A percentile compares a stretch with the other conserved stretches of the same genome.
These are phyloP conservation scores for Simplicillium aogashimaense DNA, from an alignment of 2,329 filamentous ascomycete genomes.

Conservation along the genomic window DNA sequence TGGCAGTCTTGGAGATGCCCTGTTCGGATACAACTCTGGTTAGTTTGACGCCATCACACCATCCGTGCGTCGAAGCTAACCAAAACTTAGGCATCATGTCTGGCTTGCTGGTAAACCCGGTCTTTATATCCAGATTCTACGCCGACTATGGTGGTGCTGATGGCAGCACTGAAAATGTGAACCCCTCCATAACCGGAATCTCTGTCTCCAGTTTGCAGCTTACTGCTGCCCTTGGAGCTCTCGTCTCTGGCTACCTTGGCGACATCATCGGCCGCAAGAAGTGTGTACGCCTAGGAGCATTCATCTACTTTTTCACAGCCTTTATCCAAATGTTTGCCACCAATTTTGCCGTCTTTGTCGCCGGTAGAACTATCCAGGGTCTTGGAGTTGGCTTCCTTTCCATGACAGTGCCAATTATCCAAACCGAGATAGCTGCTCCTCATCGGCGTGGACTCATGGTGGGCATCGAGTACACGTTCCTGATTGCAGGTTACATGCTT, in stretches of 20 bases:
- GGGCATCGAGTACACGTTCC: conserved; percentile 9
- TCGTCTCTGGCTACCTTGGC: conserved; percentile 6
- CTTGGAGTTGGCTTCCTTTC: conserved; percentile 8
- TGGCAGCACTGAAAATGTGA: conserved; percentile 4
- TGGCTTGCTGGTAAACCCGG: conserved; percentile 8
- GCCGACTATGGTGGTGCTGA: conserved; percentile 7
- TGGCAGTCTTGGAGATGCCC: conserved; percentile 8
- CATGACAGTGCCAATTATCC: conserved; percentile 10
- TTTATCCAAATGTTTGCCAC: conserved; percentile 9
- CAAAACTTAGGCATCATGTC: conserved; percentile 7
- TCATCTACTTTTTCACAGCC: conserved; percentile 10
- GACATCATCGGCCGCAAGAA: conserved; percentile 9
- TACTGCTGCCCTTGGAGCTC: conserved; percentile 7
- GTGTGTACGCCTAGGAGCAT: conserved; percentile 7
- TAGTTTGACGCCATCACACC: not conserved
- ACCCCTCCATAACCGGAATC: conserved; percentile 8
- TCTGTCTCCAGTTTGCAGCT: conserved; percentile 8
- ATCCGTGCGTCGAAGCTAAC: not conserved
- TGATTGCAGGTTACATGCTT: conserved; percentile 9
- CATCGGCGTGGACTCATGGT: conserved; percentile 10
- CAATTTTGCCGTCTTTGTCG: conserved; percentile 6
- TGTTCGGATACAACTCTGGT: conserved; percentile 9
- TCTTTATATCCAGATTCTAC: conserved; percentile 8
- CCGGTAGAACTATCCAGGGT: conserved; percentile 7
- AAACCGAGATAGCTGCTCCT: conserved; percentile 10